phyloP scores from a whole-genome alignment of 768 basidiomycete species.

The Psilocybe subaeruginosa region DNA sequence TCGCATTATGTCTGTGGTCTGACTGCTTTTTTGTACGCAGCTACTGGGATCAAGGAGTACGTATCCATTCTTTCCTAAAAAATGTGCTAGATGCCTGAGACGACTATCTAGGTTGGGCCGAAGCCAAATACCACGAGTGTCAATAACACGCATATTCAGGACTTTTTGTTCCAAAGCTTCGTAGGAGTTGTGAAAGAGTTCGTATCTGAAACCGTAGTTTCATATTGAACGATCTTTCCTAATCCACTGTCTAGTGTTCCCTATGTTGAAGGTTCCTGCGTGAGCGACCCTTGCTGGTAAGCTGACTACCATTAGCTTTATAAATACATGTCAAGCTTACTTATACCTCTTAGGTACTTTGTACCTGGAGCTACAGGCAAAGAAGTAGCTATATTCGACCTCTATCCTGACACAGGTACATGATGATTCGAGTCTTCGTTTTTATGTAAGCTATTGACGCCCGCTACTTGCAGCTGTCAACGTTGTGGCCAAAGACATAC shows the following conservation, averaged over 20 bases:
- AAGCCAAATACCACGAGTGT: constrained; percentile 42
- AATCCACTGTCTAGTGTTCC: constrained; percentile 31
- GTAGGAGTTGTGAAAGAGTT: constrained; percentile 53
- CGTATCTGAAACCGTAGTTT: constrained; percentile 5
- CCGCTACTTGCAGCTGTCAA: constrained; percentile 39
- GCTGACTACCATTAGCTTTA: background rate
- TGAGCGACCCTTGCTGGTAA: constrained; percentile 62
- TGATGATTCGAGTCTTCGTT: background rate
- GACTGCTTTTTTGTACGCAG: constrained; percentile 28
- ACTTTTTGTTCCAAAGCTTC: constrained; percentile 60
- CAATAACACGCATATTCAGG: constrained; percentile 59
- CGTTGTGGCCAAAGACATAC: constrained; percentile 50
- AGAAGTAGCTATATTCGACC: constrained; percentile 60
- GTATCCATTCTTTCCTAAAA: constrained; percentile 6
- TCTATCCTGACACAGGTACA: constrained; percentile 58
- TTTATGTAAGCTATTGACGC: background rate
- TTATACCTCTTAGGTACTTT: constrained; percentile 34
- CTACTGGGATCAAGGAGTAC: constrained; percentile 65
- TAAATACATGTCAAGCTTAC: background rate
- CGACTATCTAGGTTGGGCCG: constrained; percentile 36
- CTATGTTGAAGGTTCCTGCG: constrained; percentile 61
- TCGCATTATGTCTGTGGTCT: background rate
- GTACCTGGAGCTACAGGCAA: constrained; percentile 58
- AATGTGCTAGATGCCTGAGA: background rate
- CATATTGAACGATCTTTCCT: too few relatives aligned